A percentile compares a stretch with the other conserved stretches of the same genome.
phyloP scores from a whole-genome alignment of 1,284 basidiomycete genomes.

The Pyrrhoderma noxium region DNA sequence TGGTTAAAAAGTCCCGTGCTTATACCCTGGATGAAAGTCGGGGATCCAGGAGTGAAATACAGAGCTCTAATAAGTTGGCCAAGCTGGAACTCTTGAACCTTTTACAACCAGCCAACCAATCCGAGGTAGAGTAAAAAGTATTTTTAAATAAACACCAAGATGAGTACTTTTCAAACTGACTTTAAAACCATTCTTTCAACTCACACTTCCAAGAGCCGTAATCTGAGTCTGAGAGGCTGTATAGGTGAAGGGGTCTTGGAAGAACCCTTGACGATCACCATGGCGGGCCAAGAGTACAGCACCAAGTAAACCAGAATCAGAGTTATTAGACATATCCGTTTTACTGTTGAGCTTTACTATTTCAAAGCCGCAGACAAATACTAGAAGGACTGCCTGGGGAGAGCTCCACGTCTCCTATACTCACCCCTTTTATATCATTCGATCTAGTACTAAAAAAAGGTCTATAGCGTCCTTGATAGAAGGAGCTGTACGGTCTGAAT shows the following conservation, averaged over 20 bases:
- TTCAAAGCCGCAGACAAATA: no score
- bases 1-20: conserved; percentile 28
- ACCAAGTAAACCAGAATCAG: conserved; percentile 30
- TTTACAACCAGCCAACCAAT: conserved; percentile 1
- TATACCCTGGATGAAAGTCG: conserved; percentile 32
- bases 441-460: no score
- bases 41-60: conserved; percentile 34
- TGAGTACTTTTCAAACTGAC: no score
- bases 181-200: conserved; percentile 6
- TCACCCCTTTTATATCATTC: no score
- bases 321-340: conserved; percentile 7
- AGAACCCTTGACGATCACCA: conserved; percentile 41
- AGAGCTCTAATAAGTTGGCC: conserved; percentile 34
- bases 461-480: no score
- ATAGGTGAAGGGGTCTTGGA: conserved; percentile 36
- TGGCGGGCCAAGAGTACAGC: conserved; percentile 43
- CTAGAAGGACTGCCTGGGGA: no score
- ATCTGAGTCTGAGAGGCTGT: conserved; percentile 38
- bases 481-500: no score
- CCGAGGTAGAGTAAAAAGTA: not conserved
- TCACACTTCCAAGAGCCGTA: conserved; percentile 42
- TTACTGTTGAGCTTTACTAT: not conserved
- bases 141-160: no score
- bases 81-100: conserved; percentile 39
- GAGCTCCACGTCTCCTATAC: no score